phyloP scores from a whole-genome alignment of 2,329 filamentous ascomycete species.

The Alternaria hordeiaustralica region DNA sequence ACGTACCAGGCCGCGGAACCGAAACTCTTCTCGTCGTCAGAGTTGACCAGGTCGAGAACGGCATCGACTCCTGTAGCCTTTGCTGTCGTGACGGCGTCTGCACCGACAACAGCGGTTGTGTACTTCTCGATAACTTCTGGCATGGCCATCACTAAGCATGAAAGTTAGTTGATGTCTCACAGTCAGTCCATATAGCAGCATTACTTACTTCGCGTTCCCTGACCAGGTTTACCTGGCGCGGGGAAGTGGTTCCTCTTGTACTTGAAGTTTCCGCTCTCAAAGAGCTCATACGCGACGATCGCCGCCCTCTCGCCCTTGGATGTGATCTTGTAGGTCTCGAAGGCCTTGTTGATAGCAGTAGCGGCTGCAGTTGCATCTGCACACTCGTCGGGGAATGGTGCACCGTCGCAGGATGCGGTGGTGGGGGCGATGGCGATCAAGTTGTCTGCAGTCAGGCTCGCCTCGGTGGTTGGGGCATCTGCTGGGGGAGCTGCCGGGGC shows the following conservation, averaged over 20 bases:
- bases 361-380: slow-evolving; percentile 64
- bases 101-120: slow-evolving; percentile 54
- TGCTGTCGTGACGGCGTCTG: slow-evolving; percentile 40
- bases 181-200: rapidly evolving
- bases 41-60: slow-evolving; percentile 60
- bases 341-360: slow-evolving; percentile 61
- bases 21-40: slow-evolving; percentile 58
- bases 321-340: slow-evolving; percentile 64
- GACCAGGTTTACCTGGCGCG: slow-evolving; percentile 61
- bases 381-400: slow-evolving; percentile 64
- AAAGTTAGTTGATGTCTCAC: neutral
- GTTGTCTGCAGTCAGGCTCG: slow-evolving; percentile 27
- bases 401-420: slow-evolving; percentile 60
- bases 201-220: slow-evolving; percentile 62
- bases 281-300: slow-evolving; percentile 72
- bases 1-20: slow-evolving; percentile 68
- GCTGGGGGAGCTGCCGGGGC: neutral
- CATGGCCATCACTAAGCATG: slow-evolving; percentile 62
- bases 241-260: slow-evolving; percentile 71
- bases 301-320: slow-evolving; percentile 69
- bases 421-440: slow-evolving; percentile 64
- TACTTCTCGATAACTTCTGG: slow-evolving; percentile 63
- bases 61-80: slow-evolving; percentile 46
- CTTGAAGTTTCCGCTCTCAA: slow-evolving; percentile 72
- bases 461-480: neutral